These are phyloP conservation scores for Bisporella sp. DNA, from an alignment of 2,329 filamentous ascomycete genomes.

Conservation along the genomic window DNA sequence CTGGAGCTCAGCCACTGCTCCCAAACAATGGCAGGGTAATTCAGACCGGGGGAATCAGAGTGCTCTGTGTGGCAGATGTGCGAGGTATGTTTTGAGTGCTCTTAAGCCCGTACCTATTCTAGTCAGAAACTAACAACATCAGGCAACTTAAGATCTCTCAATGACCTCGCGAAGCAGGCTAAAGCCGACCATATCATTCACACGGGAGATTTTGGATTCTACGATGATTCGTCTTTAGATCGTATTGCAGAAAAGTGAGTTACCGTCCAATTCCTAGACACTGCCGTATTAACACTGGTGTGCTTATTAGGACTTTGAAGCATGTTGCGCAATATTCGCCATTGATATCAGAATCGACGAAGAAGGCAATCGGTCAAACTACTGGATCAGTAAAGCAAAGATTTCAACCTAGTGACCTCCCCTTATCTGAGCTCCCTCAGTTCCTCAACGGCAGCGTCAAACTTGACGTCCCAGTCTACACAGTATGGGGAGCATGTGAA, in stretches of 20 bases:
- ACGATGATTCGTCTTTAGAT: conserved; percentile 91
- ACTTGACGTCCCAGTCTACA: conserved; percentile 94
- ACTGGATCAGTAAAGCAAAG: conserved; percentile 80
- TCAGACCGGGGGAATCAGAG: conserved; percentile 57
- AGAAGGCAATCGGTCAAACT: conserved; percentile 58
- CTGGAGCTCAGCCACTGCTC: conserved; percentile 56
- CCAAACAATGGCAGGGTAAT: conserved; percentile 62
- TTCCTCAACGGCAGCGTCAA: conserved; percentile 85
- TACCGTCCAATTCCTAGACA: background rate
- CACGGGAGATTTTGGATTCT: conserved; percentile 98
- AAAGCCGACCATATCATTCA: conserved; percentile 97
- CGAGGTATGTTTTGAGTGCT: conserved; percentile 45
- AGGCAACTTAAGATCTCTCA: conserved; percentile 94
- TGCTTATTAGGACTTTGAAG: conserved; percentile 70
- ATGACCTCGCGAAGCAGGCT: conserved; percentile 91
- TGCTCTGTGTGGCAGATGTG: conserved; percentile 66
- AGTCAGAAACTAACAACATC: conserved; percentile 17
- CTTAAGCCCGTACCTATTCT: background rate
- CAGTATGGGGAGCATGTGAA: conserved; percentile 97
- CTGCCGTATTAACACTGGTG: conserved; percentile 12
- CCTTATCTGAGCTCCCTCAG: conserved; percentile 84
- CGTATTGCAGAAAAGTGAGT: conserved; percentile 95
- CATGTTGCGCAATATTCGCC: conserved; percentile 98
- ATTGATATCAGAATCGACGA: conserved; percentile 72
- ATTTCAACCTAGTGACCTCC: conserved; percentile 73